Evolutionary conservation across 371 early-diverging fungal genomes (phyloP), one percentile per base, ranked within the genome.

Genomic region (Mortierella sp.): DNA sequence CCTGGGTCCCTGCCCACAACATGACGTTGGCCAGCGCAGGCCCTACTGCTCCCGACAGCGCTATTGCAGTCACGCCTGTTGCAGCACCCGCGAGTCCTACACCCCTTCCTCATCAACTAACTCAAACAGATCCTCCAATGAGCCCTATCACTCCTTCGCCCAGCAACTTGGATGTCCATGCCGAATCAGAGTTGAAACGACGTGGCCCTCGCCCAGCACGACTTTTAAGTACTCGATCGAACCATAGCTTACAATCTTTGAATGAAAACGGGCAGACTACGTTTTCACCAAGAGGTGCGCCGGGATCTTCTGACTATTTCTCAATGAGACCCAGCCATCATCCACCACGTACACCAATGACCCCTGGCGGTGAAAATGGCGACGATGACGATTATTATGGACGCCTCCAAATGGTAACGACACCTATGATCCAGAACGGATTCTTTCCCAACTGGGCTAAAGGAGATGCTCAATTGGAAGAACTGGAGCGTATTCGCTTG

Each of bases 361-460:
- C 82, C 3, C 82, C 82, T 16, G 82, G 80, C 5, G 65, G 74
- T n/a, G 75, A 69, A 11, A 65, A 63, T 60, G 73, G 80, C 8
- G 72, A 75, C 16, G 69, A 75, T 40, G 72, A 75, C n/a, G 69
- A 71, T 10, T 72, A 81, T 40, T 80, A 80, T 58, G 67, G 72
- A 50, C 76, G 82, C 33, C 53, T 81, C n/a, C 76, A 72, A 57
- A 79, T 79, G 80, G 76, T 81, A 58, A 75, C 82, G 16, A 81
- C 82, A 50, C 82, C 82, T 10, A 81, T 81, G 76, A 81, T 81
- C 48, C 82, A 81, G 70, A 64, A 81, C 40, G 82, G 82, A 15
- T 81, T 76, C 61, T 81, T 81, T 57, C 82, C 82, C 33, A 76
- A 75, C 66, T 81, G 82, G 82, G 82, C 82, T 32, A 81, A 81